Evolutionary conservation across 2,329 filamentous ascomycete species (phyloP), one percentile per base, ranked within the genome.

Genomic region (Aureobasidium namibiae): DNA sequence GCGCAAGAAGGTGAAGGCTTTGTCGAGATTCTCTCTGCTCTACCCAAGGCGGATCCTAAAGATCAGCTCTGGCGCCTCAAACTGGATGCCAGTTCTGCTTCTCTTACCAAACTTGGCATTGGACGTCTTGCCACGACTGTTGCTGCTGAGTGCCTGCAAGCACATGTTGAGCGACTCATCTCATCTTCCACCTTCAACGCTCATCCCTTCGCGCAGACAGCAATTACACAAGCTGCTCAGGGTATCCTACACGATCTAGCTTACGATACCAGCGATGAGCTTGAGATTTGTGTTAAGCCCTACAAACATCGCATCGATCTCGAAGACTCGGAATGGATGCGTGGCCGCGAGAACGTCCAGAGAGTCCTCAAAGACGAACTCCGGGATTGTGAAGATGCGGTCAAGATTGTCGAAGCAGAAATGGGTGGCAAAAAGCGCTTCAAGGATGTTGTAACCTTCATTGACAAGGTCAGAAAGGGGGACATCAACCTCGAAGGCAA

Each of bases 241-340:
- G 88, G 85, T 26, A 97, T 99, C 56, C 76, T 99, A 13, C 94
- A 94, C 64, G 94, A 99, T 68, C 82, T 92, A 14, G 96, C 95
- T 64, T 97, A 96, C 75, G 94, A 92, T 73, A 99, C 95, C 1
- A 94, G 89, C 63, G 95, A 99, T 68, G 94, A 97, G 74, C 89
- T 99, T 1, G 94, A 99, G 73, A 97, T 97, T 70, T 99, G 92
- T 70, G 95, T 99, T 74, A 99, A 99, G 73, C 94, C 95, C 0
- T 99, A 92, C 78, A 99, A 99, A 71, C 97, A 92, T 66, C 91
- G 96, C 63, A 95, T 99, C 61, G 94, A 99, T 67, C 86, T 99
- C 45, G 90, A 96, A 68, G 89, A 92, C 39, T 80, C 85, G 8
- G 95, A 99, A 71, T 99, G 94, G 94, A 73, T 80, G 3, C 84